Base-by-base conservation (phyloP, 2,329 filamentous ascomycete genomes). In the Trematosphaeria pertusa region DNA sequence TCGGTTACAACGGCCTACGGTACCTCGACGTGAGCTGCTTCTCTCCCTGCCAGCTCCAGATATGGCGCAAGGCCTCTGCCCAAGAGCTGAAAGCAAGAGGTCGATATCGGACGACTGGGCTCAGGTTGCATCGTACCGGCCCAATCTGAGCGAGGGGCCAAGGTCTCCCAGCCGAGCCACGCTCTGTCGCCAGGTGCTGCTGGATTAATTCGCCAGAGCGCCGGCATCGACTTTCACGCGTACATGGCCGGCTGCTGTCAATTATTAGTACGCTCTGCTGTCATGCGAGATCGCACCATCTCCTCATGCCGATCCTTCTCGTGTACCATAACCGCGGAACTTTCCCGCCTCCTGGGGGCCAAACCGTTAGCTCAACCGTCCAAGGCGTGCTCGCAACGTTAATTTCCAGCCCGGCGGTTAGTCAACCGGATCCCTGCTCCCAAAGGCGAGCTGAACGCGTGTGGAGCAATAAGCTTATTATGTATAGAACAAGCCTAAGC, bases 401-500 rank as follows among this genome's bases (percentile, higher is more conserved):
- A 35, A 14, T 17, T 26, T 32, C 47, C 47, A 42, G 24, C 32
- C n/a, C 22, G 35, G 32, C 36, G 43, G 24, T 21, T 46, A 30
- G 50, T 33, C 47, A 50, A 21, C 14, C 30, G 18, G 11, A 11
- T 10, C 48, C 44, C 34, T 52, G 43, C 20, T 44, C 12, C 36
- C 32, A 37, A 32, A 37, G 28, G 43, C 43, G 31, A 46, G 34
- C 50, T 54, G 55, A 56, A 42, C 26, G 36, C 43, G 44, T 56
- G 53, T 54, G 54, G 56, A 64, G 46, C 54, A 59, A 59, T 59
- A 65, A 62, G 63, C 62, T 64, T 60, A 61, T 63, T 51, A 28
- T 58, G 38, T 51, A 54, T 56, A 51, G 48, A 40, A 48, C 45
- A 33, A 28, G 40, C 32, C 46, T 43, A 37, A 48, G 36, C 49